Evolutionary conservation across 345 rosid species (phyloP).

Genomic region (Geranium brycei): DNA sequence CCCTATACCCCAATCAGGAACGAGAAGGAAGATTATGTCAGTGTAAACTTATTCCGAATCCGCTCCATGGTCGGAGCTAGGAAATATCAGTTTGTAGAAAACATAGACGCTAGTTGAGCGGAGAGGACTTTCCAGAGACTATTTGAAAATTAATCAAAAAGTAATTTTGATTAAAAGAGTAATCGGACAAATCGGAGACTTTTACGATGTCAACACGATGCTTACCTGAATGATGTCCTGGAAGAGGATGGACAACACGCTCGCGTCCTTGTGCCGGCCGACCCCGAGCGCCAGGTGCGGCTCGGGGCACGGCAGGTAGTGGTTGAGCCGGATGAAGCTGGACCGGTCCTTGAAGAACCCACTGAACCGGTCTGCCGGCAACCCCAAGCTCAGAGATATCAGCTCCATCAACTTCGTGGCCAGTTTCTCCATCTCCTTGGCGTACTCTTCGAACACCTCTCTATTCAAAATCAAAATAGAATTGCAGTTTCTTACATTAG

Average conservation of each 20-base stretch:
- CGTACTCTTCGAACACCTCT: slow-evolving; percentile 54
- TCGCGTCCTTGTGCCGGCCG: slow-evolving; percentile 73
- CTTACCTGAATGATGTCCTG: slow-evolving; percentile 42
- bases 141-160: too few relatives aligned
- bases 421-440: slow-evolving; percentile 44
- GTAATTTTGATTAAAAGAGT: too few relatives aligned
- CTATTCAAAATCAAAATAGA: slow-evolving; percentile 16
- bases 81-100: too few relatives aligned
- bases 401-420: slow-evolving; percentile 49
- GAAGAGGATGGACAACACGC: slow-evolving; percentile 54
- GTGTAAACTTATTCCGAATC: too few relatives aligned
- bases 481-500: background rate
- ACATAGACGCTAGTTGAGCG: too few relatives aligned
- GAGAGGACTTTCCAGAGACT: too few relatives aligned
- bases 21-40: too few relatives aligned
- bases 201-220: too few relatives aligned
- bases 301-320: slow-evolving; percentile 70
- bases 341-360: slow-evolving; percentile 55
- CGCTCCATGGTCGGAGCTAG: too few relatives aligned
- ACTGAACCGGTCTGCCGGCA: slow-evolving; percentile 29
- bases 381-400: slow-evolving; percentile 58
- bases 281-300: slow-evolving; percentile 83
- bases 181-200: too few relatives aligned
- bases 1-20: too few relatives aligned
- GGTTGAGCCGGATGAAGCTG: slow-evolving; percentile 48